phyloP scores from a whole-genome alignment of 1,284 basidiomycete species.

The Waitea zeae region DNA sequence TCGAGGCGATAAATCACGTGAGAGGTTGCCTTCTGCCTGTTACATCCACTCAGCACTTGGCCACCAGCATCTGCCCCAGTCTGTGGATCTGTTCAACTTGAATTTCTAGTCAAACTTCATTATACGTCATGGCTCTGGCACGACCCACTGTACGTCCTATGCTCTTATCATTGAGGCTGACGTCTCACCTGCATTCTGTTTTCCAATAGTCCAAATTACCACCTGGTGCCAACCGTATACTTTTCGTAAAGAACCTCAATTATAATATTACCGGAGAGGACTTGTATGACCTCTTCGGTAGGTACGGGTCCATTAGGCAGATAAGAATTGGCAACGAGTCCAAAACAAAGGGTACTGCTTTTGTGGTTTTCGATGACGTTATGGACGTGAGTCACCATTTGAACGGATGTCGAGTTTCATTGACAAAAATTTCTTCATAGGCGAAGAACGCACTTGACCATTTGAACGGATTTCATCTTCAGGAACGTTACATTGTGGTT shows the following conservation, averaged over 20 bases:
- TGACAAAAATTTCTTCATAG: slow-evolving; percentile 18
- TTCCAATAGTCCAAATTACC: slow-evolving; percentile 80
- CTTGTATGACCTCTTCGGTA: slow-evolving; percentile 93
- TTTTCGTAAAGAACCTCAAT: slow-evolving; percentile 84
- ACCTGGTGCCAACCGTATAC: slow-evolving; percentile 69
- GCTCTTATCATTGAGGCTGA: not conserved
- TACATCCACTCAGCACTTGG: too few relatives aligned
- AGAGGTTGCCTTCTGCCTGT: too few relatives aligned
- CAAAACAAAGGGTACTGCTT: slow-evolving; percentile 93
- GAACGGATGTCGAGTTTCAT: slow-evolving; percentile 2
- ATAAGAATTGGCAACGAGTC: slow-evolving; percentile 84
- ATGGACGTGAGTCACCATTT: slow-evolving; percentile 66
- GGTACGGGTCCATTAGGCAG: slow-evolving; percentile 94
- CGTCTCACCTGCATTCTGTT: slow-evolving; percentile 3
- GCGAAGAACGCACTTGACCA: slow-evolving; percentile 94
- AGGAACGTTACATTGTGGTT: slow-evolving; percentile 96
- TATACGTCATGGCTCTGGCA: slow-evolving; percentile 29
- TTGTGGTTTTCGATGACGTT: slow-evolving; percentile 82
- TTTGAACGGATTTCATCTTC: slow-evolving; percentile 94
- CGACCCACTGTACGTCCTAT: slow-evolving; percentile 39
- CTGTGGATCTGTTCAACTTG: too few relatives aligned
- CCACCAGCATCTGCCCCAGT: too few relatives aligned
- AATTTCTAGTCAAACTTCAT: too few relatives aligned
- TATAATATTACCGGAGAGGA: slow-evolving; percentile 92
- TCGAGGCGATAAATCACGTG: too few relatives aligned